Evolutionary conservation across 371 early-diverging fungal species (phyloP), one percentile per base, ranked within the genome.

Genomic region (Dinochytrium kinnereticum): DNA sequence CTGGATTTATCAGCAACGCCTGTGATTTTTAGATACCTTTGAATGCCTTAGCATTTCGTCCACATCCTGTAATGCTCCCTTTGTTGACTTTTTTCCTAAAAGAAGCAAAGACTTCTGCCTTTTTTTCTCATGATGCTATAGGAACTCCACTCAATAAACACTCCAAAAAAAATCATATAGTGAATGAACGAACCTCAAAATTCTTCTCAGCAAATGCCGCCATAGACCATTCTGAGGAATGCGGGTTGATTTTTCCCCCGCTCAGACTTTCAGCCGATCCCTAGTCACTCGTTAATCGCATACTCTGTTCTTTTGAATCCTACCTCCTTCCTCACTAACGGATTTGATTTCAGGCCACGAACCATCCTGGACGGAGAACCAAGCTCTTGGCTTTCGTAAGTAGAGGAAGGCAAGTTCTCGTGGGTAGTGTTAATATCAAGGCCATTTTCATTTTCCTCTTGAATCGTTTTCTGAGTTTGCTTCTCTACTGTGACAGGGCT

Each of bases 171-270:
- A 40, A 55, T 64, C 49, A 40, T 39, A n/a, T 7, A 33, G 37
- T 37, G 64, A 49, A 30, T 34, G 10, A 49, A 38, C 64, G n/a
- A 55, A 79, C 81, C 71, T 81, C 81, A 68, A 82, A 80, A 70
- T 85, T 68, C 59, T 78, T 80, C 57, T 78, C 79, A 24, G 77
- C 83, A 57, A 75, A 85, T 0, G 76, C 59, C 49, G 78, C 61
- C 68, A 85, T 70, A 1, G 73, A 72, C 50, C 68, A 71, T n/a
- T 80, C 81, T 2, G 65, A 61, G 10, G 82, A 31, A 59, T 80
- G 71, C 31, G 73, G 73, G 61, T 84, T 75, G 57, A 82, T 69
- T 66, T 79, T 80, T 13, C 61, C 61, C 30, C 34, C 36, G 2
- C 66, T 70, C 15, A 81, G 15, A 51, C 76, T 78, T 28, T 75